Evolutionary conservation across 805 yeast genomes (phyloP).

Genomic region (Cyberlindnera bimundalis): DNA sequence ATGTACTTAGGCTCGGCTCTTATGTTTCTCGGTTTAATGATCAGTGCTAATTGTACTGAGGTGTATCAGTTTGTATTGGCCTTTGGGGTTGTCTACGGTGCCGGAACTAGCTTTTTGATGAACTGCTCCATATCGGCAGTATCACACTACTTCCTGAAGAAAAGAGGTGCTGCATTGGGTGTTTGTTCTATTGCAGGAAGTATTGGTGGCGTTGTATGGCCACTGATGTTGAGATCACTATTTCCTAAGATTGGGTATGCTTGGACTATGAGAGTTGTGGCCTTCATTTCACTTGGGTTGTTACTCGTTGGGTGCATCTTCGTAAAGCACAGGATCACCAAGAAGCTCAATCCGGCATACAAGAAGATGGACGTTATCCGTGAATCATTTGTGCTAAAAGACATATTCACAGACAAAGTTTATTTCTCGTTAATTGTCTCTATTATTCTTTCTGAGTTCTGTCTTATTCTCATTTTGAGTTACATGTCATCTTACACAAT

Average conservation of each 20-base stretch:
- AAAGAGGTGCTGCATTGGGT: conserved; percentile 41
- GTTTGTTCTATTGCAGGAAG: conserved; percentile 45
- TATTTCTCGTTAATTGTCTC: conserved; percentile 39
- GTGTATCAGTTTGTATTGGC: conserved; percentile 49
- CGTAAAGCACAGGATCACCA: conserved; percentile 34
- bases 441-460: conserved; percentile 19
- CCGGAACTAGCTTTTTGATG: conserved; percentile 44
- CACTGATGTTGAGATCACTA: conserved; percentile 39
- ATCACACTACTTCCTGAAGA: conserved; percentile 40
- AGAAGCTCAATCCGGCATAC: conserved; percentile 3
- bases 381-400: conserved; percentile 11
- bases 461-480: conserved; percentile 42
- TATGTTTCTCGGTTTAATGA: conserved; percentile 40
- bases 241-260: conserved; percentile 41
- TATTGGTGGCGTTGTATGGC: conserved; percentile 45
- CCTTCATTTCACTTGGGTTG: conserved; percentile 33
- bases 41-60: conserved; percentile 39
- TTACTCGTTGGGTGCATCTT: conserved; percentile 32
- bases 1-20: conserved; percentile 43
- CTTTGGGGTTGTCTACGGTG: conserved; percentile 43
- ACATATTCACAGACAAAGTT: conserved; percentile 28
- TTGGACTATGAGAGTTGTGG: conserved; percentile 49
- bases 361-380: conserved; percentile 7
- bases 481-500: conserved; percentile 50
- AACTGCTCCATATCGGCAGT: conserved; percentile 41